Evolutionary conservation across 1,284 basidiomycete species (phyloP), one percentile per base, ranked within the genome.

Genomic region (Pascua sp.): DNA sequence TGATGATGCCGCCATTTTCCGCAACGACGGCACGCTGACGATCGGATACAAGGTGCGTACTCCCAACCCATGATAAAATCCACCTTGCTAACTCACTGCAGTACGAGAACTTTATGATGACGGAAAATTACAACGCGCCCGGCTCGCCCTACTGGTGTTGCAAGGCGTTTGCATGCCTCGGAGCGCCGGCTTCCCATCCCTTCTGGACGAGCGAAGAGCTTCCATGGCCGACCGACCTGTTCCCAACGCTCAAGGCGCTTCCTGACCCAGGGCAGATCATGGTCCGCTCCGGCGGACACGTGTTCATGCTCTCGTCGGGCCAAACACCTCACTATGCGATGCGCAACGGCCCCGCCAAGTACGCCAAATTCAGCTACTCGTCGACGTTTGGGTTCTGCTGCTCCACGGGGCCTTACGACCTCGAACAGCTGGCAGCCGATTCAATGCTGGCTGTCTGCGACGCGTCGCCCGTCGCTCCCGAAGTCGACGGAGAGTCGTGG

Each of bases 141-240:
- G 57, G 74, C 10, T 88, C 86, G n/a, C 85, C 86, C 1, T 90
- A 89, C 74, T 89, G 88, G 88, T 86, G 84, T 67, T 89, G 86
- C 79, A 88, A 89, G 67, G 85, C 86, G 1, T 89, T 89, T 73
- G 80, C 86, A 43, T 77, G 85, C 5, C 82, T 89, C n/a, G 79
- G 85, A 2, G 80, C 88, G 2, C 81, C 85, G 0, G 78, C 82
- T 15, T 77, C 80, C 0, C 86, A 89, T 67, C 85, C 86, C 0
- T 89, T 89, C 80, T 89, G 87, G 88, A 68, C 81, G 0, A 77
- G 83, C 0, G 64, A 79, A 17, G 87, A 89, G 71, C 83, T 85
- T 56, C 80, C 82, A 1, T 86, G 84, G 72, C 87, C 87, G 0
- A 65, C 37, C 62, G 63, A 63, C 16, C 48, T 59, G 4, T 55